Conservation (phyloP, 768 basidiomycete genomes). For the Dentipellis fragilis region DNA sequence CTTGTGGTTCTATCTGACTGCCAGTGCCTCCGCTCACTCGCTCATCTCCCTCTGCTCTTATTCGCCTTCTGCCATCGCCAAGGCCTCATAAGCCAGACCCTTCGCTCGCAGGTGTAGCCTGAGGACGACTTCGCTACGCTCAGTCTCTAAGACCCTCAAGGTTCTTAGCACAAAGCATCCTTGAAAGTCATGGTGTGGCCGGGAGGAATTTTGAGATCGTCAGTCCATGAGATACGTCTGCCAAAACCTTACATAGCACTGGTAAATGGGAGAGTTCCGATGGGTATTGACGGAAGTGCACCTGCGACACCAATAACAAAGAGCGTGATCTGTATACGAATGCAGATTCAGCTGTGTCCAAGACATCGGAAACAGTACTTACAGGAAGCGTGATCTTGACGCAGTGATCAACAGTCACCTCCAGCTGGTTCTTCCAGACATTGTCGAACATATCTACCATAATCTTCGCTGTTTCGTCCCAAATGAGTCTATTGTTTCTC, state of each 20-base stretch:
- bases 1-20: no score
- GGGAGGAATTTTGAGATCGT: slow-evolving; percentile 28
- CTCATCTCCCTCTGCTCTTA: no score
- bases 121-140: slow-evolving; percentile 18
- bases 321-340: slow-evolving; percentile 35
- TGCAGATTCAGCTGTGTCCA: neutral
- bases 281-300: neutral
- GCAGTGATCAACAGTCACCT: slow-evolving; percentile 33
- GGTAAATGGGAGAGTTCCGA: no score
- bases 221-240: slow-evolving; percentile 37
- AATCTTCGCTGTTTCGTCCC: slow-evolving; percentile 26
- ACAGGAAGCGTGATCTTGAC: slow-evolving; percentile 47
- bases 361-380: slow-evolving; percentile 4
- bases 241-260: slow-evolving; percentile 30
- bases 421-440: slow-evolving; percentile 35
- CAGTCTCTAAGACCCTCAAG: no score
- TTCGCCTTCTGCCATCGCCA: no score
- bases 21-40: no score
- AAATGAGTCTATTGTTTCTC: slow-evolving; percentile 29
- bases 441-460: slow-evolving; percentile 25
- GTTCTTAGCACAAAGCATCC: slow-evolving; percentile 33
- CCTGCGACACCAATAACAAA: slow-evolving; percentile 46
- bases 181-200: slow-evolving; percentile 43
- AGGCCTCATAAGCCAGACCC: no score
- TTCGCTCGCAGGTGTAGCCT: no score